Conservation (phyloP, 208 protist species). For the Herpetomonas samuelpessoai region DNA sequence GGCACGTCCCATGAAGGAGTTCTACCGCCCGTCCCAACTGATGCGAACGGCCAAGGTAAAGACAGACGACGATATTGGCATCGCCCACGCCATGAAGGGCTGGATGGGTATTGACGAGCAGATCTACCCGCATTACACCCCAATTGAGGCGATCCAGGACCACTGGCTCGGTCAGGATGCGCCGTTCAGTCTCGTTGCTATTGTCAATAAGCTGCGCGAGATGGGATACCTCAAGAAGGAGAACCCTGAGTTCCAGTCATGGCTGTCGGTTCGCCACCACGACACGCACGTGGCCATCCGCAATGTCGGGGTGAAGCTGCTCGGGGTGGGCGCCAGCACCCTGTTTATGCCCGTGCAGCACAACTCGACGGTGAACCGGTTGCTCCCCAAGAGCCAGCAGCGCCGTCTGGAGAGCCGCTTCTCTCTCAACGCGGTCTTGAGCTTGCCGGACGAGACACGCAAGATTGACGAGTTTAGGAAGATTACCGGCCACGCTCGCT, state of each 20-base stretch:
- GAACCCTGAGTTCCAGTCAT: conserved; percentile 89
- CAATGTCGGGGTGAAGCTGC: conserved; percentile 79
- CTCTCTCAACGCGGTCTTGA: conserved; percentile 73
- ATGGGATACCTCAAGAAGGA: conserved; percentile 86
- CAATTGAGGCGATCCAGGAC: conserved; percentile 86
- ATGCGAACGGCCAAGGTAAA: conserved; percentile 72
- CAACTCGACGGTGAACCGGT: conserved; percentile 78
- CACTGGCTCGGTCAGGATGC: conserved; percentile 89
- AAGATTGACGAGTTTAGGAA: conserved; percentile 75
- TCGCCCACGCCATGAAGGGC: conserved; percentile 78
- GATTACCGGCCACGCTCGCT: conserved; percentile 47
- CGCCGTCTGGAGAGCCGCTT: conserved; percentile 67
- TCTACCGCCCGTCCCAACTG: conserved; percentile 85
- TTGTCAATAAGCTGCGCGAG: conserved; percentile 88
- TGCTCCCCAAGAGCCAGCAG: conserved; percentile 85
- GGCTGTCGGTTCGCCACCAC: conserved; percentile 68
- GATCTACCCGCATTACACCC: conserved; percentile 86
- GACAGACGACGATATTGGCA: conserved; percentile 69
- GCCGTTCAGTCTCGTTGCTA: conserved; percentile 76
- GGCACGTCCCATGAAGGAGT: conserved; percentile 74
- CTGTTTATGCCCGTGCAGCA: conserved; percentile 77
- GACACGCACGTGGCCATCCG: conserved; percentile 82
- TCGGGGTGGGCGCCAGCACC: conserved; percentile 79
- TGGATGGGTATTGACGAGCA: conserved; percentile 86
- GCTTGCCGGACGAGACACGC: conserved; percentile 82